Evolutionary conservation across 257 asterid genomes (phyloP).

Genomic region (Penstemon newberryi): DNA sequence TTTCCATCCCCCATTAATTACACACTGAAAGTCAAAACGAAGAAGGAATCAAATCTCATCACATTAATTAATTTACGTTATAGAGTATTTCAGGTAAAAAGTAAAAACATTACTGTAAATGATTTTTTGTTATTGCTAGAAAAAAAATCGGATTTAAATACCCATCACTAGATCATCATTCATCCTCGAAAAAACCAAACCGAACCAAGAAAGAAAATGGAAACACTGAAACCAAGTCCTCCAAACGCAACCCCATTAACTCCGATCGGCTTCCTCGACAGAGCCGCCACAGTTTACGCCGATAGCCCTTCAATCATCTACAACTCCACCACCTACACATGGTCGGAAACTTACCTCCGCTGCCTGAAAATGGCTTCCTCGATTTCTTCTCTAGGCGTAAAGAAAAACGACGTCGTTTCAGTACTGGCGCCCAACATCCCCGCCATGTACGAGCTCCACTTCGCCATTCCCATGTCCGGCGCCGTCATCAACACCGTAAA

Average conservation of each 20-base stretch:
- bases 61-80: too few species aligned
- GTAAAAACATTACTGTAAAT: too few species aligned
- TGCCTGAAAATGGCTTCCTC: conserved; percentile 55
- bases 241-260: conserved; percentile 52
- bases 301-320: conserved; percentile 56
- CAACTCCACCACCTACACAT: conserved; percentile 43
- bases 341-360: conserved; percentile 61
- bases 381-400: conserved; percentile 43
- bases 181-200: too few species aligned
- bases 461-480: conserved; percentile 82
- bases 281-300: conserved; percentile 63
- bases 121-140: too few species aligned
- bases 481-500: conserved; percentile 65
- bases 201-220: not conserved
- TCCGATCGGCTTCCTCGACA: conserved; percentile 55
- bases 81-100: too few species aligned
- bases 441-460: conserved; percentile 78
- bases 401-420: conserved; percentile 52
- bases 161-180: too few species aligned
- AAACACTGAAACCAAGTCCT: conserved; percentile 33
- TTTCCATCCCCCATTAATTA: too few species aligned
- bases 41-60: too few species aligned
- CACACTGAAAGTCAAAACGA: too few species aligned
- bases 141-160: too few species aligned
- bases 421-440: conserved; percentile 78